A percentile compares a stretch with the other conserved stretches of the same genome.
phyloP scores from a whole-genome alignment of 306 rosid species.

The Prunus armeniaca region DNA sequence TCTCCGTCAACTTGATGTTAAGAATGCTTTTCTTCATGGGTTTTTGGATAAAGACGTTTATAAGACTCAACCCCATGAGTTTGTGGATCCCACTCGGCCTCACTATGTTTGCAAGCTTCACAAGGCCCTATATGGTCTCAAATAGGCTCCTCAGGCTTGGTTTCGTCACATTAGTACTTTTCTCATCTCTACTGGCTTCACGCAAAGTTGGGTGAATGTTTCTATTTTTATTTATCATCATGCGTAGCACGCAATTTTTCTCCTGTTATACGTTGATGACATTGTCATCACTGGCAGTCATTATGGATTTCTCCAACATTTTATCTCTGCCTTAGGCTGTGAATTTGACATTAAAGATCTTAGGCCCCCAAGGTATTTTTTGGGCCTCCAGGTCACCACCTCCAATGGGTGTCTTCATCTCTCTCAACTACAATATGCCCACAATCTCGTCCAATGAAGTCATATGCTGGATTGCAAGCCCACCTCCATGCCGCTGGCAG shows the following conservation, averaged over 20 bases:
- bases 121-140: neutral
- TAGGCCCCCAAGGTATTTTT: neutral
- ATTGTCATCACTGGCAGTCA: neutral
- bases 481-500: no score
- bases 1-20: neutral
- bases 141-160: neutral
- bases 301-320: neutral
- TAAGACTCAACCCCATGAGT: neutral
- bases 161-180: neutral
- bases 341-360: neutral
- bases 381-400: neutral
- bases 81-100: neutral
- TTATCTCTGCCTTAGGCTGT: neutral
- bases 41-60: neutral
- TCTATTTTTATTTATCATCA: neutral
- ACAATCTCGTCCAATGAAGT: neutral
- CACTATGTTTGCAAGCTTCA: neutral
- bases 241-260: neutral
- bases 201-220: fast-evolving
- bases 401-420: neutral
- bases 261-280: neutral
- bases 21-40: neutral
- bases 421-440: neutral
- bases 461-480: neutral
- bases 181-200: neutral